Evolutionary conservation across 2,329 filamentous ascomycete species (phyloP).

Genomic region (Teratosphaeria epicoccoides): DNA sequence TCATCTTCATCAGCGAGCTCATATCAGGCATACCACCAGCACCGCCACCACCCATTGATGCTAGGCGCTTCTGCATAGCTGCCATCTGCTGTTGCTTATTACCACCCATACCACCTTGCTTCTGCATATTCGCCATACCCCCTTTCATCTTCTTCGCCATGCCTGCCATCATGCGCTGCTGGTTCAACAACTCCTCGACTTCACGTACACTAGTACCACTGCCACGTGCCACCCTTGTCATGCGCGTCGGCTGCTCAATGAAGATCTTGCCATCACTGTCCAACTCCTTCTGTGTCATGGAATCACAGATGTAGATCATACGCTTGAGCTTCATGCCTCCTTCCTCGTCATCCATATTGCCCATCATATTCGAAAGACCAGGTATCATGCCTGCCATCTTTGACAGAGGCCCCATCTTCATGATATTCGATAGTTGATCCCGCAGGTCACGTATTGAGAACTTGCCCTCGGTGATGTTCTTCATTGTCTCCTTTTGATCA

Average conservation of each 20-base stretch:
- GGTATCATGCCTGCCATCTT: slow-evolving; percentile 99
- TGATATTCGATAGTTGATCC: slow-evolving; percentile 93
- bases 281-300: slow-evolving; percentile 92
- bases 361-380: slow-evolving; percentile 85
- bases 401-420: slow-evolving; percentile 97
- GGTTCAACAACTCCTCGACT: slow-evolving; percentile 92
- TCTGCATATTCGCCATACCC: slow-evolving; percentile 95
- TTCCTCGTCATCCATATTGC: slow-evolving; percentile 93
- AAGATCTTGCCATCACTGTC: slow-evolving; percentile 94
- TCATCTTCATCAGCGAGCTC: slow-evolving; percentile 82
- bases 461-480: slow-evolving; percentile 93
- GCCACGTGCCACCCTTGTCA: slow-evolving; percentile 82
- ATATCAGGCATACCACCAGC: slow-evolving; percentile 67
- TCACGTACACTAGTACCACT: slow-evolving; percentile 85
- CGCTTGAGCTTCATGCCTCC: slow-evolving; percentile 86
- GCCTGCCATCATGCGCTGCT: slow-evolving; percentile 96
- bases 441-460: slow-evolving; percentile 91
- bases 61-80: slow-evolving; percentile 91
- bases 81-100: slow-evolving; percentile 91
- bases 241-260: slow-evolving; percentile 79
- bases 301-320: slow-evolving; percentile 99
- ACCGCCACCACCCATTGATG: slow-evolving; percentile 74
- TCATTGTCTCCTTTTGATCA: slow-evolving; percentile 98
- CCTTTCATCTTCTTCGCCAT: slow-evolving; percentile 99
- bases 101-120: slow-evolving; percentile 80